Base-by-base conservation (phyloP, 1,284 basidiomycete species). In the Cryptococcus sp. region DNA sequence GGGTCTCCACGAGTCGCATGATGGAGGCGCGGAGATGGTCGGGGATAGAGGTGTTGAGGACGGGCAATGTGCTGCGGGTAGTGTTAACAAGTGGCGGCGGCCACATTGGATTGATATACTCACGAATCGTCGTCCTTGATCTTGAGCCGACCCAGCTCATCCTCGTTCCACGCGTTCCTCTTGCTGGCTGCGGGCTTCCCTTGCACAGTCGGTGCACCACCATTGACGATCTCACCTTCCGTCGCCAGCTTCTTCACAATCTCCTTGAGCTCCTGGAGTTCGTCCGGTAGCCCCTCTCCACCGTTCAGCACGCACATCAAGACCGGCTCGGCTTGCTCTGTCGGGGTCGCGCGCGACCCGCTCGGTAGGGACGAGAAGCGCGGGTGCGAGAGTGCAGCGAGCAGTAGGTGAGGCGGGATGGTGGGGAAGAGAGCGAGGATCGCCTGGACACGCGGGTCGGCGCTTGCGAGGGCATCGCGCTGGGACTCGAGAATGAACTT, bases 1-100 rank as follows among this genome's bases (percentile, higher is more conserved):
- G 83, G 21, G 80, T 83, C 65, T 90, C 86, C 0, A 84, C 86
- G 3, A 88, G 82, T 23, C 88, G 83, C 15, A 92, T 79, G 62
- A 92, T 86, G 55, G 86, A 86, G 0, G 83, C 84, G 67, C 91
- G 91, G 81, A 91, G 86, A 65, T 86, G 80, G 46, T 86, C 85
- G 4, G 85, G 82, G 65, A 85, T 85, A 1, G 81, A 77, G 4
- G 81, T 80, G 62, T 89, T 87, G 35, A 81, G 77, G 13, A 60
- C 51, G 2, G 85, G 70, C 11, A 76, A 68, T 21, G 73, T 63
- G 2, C 79, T 79, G 33, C 82, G 78, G 12, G 80, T 42, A 33
- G 43, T 37, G 44, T 20, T 24, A 36, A 38, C 23, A 43, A 38
- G 36, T 28, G 45, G 12, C 9, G 12, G 24, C 28, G 18, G 33